Base-by-base conservation (phyloP, 139 green algal species). In the Choricystis sp. region DNA sequence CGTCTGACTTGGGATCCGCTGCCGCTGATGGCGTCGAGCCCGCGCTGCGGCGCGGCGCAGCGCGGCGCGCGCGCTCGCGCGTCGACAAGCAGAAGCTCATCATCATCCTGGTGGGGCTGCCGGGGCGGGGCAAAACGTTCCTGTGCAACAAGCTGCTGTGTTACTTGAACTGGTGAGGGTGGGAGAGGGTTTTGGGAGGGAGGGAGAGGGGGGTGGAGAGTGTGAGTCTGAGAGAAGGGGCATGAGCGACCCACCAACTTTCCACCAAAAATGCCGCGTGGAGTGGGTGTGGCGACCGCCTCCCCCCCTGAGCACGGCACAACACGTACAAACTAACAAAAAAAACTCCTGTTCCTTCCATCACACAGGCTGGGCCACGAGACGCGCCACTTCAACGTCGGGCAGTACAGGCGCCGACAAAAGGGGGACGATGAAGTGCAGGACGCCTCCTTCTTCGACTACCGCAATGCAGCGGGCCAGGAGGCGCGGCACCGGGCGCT, bases 351-450 rank as follows among this genome's bases (percentile, higher is more conserved):
- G n/a, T n/a, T n/a, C n/a, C n/a, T n/a, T n/a, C n/a, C n/a, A n/a
- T n/a, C n/a, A n/a, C n/a, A n/a, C 73, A 89, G 87, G 88, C 77
- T 96, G 65, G 91, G 91, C 30, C 91, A 97, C 71, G 66, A 76
- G 56, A 94, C 90, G 0, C 72, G 74, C 9, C 90, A 96, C 69
- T 95, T 97, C 80, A 97, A 97, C 64, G 90, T 97, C n/a, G 91
- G 91, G 28, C 67, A 80, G 56, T 96, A 94, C 77, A 77, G 89
- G 2, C 79, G 89, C 16, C 65, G 65, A 27, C 72, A 85, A 68
- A 79, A 78, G 28, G 58, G 49, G 2, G 66, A 70, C 0, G 68
- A 66, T 3, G 64, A 77, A 40, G 23, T 78, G 29, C 87, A 93
- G 69, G 82, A 91, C 57, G 86, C 84, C 2, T n/a, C 60, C 27